Base-by-base conservation (phyloP, 169 alveolate species). In the Plasmodium malariae region DNA sequence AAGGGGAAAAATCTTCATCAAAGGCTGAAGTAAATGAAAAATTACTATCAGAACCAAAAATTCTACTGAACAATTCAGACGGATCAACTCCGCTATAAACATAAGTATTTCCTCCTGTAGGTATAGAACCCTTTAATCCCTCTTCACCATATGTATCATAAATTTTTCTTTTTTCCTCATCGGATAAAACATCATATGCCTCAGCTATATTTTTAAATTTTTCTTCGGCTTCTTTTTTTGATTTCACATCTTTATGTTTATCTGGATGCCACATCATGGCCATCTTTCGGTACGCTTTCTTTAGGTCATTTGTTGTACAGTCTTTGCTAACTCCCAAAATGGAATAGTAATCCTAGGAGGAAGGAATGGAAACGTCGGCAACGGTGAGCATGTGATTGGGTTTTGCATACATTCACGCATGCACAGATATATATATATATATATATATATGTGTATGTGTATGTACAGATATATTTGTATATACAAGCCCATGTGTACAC, bases 61-160 rank as follows among this genome's bases (percentile, higher is more conserved):
- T 93, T 73, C 94, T 74, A 68, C 94, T 94, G 76, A 95, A 95
- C 21, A 95, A 62, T 57, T 95, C 97, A 37, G 95, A 92, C 6
- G 97, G 97, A 49, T 95, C 97, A 40, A 94, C 96, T 2, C 96
- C 96, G 30, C 95, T 94, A 74, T 94, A 92, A 54, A 83, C 74
- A 19, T 65, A 63, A 5, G 76, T 51, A n/a, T 32, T 59, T n/a
- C 69, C 76, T 14, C 86, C 86, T 17, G 93, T 73, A 0, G 93
- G 93, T 17, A 92, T 93, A 7, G 97, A 95, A 67, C 99, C 98
- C 62, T 98, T 96, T 7, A 98, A 88, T 4, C 99, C 99, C 92
- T 97, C 98, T 92, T 97, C 98, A 17, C 99, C 99, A 78, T 95
- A 96, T 70, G 96, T 97, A 93, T 98, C 99, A 76, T 98, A 98